A percentile compares a stretch with the other conserved stretches of the same genome.
Evolutionary conservation across 768 basidiomycete genomes (phyloP).

Genomic region (Hortiboletus flavorubellus): DNA sequence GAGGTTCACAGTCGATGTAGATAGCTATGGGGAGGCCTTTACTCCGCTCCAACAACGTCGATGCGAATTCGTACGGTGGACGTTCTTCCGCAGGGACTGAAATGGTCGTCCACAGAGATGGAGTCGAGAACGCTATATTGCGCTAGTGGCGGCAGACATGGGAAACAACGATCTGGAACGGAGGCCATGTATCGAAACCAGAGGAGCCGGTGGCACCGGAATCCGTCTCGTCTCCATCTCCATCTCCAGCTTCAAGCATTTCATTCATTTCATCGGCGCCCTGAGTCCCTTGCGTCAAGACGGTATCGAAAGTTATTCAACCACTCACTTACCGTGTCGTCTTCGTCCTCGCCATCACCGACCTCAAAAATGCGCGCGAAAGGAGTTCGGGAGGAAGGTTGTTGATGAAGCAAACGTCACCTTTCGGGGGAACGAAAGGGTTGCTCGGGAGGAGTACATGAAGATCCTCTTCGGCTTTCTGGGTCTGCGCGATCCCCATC

Average conservation of each 20-base stretch:
- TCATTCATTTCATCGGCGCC: too few species aligned
- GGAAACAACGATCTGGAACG: slow-evolving; percentile 44
- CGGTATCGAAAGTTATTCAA: too few species aligned
- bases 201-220: slow-evolving; percentile 7
- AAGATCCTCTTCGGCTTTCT: background rate
- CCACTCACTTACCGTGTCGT: too few species aligned
- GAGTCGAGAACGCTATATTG: slow-evolving; percentile 46
- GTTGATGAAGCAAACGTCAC: slow-evolving; percentile 44
- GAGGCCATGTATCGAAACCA: slow-evolving; percentile 3
- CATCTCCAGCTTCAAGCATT: background rate
- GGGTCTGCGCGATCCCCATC: slow-evolving; percentile 3
- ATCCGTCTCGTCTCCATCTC: slow-evolving; percentile 20
- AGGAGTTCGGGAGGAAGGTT: slow-evolving; percentile 56
- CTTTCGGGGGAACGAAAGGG: slow-evolving; percentile 45
- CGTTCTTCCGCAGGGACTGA: slow-evolving; percentile 21
- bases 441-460: slow-evolving; percentile 39
- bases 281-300: too few species aligned
- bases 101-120: slow-evolving; percentile 54
- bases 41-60: slow-evolving; percentile 50
- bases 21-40: slow-evolving; percentile 54
- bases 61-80: slow-evolving; percentile 43
- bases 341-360: slow-evolving; percentile 35
- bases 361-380: slow-evolving; percentile 50
- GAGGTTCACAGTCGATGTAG: slow-evolving; percentile 41
- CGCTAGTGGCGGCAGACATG: slow-evolving; percentile 54